Evolutionary conservation across 73 alveolate genomes (phyloP).

Genomic region (Tetrahymena thermophila): DNA sequence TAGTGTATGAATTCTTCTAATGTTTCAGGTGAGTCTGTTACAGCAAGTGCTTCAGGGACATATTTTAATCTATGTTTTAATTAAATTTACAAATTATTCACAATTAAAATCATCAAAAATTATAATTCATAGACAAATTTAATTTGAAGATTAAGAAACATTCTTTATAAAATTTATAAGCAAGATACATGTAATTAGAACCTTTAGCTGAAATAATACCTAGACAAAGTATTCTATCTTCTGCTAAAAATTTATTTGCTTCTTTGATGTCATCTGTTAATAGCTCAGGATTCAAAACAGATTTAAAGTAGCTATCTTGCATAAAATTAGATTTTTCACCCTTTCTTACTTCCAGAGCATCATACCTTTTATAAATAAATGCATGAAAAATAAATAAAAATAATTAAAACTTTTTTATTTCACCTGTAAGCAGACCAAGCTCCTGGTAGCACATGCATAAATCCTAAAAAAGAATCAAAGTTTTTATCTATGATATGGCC

Average conservation of each 20-base stretch:
- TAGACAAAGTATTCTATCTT: slow-evolving; percentile 50
- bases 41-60: slow-evolving; percentile 47
- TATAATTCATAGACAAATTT: no score
- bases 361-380: not conserved
- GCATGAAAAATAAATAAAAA: not conserved
- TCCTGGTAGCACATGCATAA: slow-evolving; percentile 50
- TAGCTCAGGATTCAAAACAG: slow-evolving; percentile 14
- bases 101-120: no score
- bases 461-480: slow-evolving; percentile 45
- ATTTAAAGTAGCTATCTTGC: slow-evolving; percentile 16
- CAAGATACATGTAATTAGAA: not conserved
- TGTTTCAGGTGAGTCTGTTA: slow-evolving; percentile 51
- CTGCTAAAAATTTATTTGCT: slow-evolving; percentile 63
- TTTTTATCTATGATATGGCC: slow-evolving; percentile 46
- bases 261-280: not conserved
- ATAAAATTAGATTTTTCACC: not conserved
- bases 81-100: no score
- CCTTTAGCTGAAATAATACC: not conserved
- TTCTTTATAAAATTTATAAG: no score
- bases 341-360: slow-evolving; percentile 9
- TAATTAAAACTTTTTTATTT: no score
- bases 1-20: slow-evolving; percentile 37
- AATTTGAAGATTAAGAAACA: no score
- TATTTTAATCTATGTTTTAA: slow-evolving; percentile 6
- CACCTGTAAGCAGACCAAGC: slow-evolving; percentile 52